Percentiles rank a stretch among this genome's conserved stretches.
phyloP scores from a whole-genome alignment of 371 early-diverging fungal genomes.

The Mucor circinelloides region DNA sequence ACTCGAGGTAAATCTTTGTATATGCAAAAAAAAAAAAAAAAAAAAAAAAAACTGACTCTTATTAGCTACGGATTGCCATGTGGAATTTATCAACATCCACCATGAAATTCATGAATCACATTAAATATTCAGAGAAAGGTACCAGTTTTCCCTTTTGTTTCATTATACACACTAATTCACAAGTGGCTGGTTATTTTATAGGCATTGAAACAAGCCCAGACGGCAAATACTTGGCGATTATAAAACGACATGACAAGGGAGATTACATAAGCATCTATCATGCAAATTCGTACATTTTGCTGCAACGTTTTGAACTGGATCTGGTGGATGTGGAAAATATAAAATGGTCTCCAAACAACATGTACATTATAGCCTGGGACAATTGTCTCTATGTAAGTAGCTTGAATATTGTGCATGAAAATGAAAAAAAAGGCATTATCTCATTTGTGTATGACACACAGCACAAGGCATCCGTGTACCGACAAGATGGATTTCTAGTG shows the following conservation, averaged over 20 bases:
- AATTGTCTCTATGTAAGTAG: slow-evolving; percentile 49
- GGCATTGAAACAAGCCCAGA: slow-evolving; percentile 69
- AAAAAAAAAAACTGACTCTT: no score
- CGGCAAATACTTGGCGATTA: slow-evolving; percentile 68
- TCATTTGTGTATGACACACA: slow-evolving; percentile 21
- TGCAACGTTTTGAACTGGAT: slow-evolving; percentile 65
- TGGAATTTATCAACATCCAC: slow-evolving; percentile 21
- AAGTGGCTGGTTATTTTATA: slow-evolving; percentile 1
- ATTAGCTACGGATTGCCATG: slow-evolving; percentile 18
- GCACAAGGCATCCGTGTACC: slow-evolving; percentile 71
- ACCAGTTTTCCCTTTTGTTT: not conserved
- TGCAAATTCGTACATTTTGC: slow-evolving; percentile 49
- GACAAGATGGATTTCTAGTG: slow-evolving; percentile 66
- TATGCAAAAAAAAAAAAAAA: no score
- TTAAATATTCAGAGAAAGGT: slow-evolving; percentile 21
- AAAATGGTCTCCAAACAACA: slow-evolving; percentile 86
- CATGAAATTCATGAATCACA: slow-evolving; percentile 17
- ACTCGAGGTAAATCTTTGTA: slow-evolving; percentile 49
- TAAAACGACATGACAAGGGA: slow-evolving; percentile 55
- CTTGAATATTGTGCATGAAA: no score
- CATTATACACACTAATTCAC: not conserved
- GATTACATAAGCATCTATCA: slow-evolving; percentile 76
- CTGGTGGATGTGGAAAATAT: slow-evolving; percentile 72
- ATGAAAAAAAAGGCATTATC: not conserved
- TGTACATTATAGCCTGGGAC: slow-evolving; percentile 78